phyloP scores from a whole-genome alignment of 2,329 filamentous ascomycete species.

The Amauroascus niger region DNA sequence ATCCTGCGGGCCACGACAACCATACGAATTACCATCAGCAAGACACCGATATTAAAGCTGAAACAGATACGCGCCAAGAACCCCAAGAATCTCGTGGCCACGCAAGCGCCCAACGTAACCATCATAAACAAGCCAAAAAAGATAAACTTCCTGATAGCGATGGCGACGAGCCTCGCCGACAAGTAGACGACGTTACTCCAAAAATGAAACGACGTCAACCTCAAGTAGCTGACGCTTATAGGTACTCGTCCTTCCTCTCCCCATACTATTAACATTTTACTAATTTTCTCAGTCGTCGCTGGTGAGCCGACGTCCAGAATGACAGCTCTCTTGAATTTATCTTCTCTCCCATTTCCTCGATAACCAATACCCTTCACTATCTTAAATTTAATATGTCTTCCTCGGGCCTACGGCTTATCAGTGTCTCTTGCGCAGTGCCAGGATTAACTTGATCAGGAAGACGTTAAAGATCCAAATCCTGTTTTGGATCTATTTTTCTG shows the following conservation, averaged over 20 bases:
- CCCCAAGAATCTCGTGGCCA: conserved; percentile 3
- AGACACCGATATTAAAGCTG: not conserved
- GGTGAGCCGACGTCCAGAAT: conserved; percentile 24
- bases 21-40: not conserved
- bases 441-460: not conserved
- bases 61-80: not conserved
- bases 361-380: conserved; percentile 18
- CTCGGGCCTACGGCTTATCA: conserved; percentile 2
- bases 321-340: not conserved
- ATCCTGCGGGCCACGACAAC: not conserved
- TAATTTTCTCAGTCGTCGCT: conserved; percentile 29
- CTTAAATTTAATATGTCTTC: not conserved
- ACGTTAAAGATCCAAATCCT: conserved; percentile 7
- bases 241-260: conserved; percentile 18
- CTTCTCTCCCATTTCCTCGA: conserved; percentile 10
- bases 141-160: conserved; percentile 18
- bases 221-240: conserved; percentile 35
- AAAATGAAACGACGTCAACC: conserved; percentile 32
- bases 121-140: conserved; percentile 16
- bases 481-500: conserved; percentile 10
- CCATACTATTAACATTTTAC: conserved; percentile 2
- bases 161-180: conserved; percentile 23
- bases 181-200: conserved; percentile 26
- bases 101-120: conserved; percentile 7
- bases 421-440: not conserved